phyloP scores from a whole-genome alignment of 768 basidiomycete genomes.

The Kondoa subrosea region DNA sequence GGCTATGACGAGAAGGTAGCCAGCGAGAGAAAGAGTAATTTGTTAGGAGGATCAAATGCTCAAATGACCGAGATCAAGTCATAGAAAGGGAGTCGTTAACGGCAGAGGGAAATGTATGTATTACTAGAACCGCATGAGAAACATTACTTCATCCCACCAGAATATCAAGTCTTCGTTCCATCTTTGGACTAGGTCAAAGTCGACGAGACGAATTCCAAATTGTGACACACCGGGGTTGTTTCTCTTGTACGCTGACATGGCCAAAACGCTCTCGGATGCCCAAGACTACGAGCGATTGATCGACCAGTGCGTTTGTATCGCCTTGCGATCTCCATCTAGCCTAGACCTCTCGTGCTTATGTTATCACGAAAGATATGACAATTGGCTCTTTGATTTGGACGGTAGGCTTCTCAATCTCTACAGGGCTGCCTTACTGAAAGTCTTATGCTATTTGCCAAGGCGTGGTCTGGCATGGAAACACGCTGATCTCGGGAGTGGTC shows the following conservation, averaged over 20 bases:
- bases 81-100: conserved; percentile 5
- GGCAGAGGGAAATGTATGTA: too few species aligned
- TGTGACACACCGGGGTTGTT: too few species aligned
- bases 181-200: too few species aligned
- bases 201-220: too few species aligned
- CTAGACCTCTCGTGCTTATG: too few species aligned
- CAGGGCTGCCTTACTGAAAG: too few species aligned
- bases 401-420: conserved; percentile 2
- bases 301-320: neutral
- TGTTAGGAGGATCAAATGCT: conserved; percentile 2
- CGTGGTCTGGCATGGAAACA: conserved; percentile 28
- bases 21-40: neutral
- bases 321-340: neutral
- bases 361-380: conserved; percentile 19
- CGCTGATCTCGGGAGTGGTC: conserved; percentile 20
- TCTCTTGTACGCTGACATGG: neutral
- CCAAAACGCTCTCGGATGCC: neutral
- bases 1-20: conserved; percentile 17
- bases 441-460: conserved; percentile 17
- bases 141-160: too few species aligned
- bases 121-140: too few species aligned
- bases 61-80: conserved; percentile 24
- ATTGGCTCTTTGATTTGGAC: conserved; percentile 26
- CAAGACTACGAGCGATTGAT: neutral
- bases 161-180: too few species aligned